phyloP scores from a whole-genome alignment of 139 green algal species.

The Eudorina sp. region DNA sequence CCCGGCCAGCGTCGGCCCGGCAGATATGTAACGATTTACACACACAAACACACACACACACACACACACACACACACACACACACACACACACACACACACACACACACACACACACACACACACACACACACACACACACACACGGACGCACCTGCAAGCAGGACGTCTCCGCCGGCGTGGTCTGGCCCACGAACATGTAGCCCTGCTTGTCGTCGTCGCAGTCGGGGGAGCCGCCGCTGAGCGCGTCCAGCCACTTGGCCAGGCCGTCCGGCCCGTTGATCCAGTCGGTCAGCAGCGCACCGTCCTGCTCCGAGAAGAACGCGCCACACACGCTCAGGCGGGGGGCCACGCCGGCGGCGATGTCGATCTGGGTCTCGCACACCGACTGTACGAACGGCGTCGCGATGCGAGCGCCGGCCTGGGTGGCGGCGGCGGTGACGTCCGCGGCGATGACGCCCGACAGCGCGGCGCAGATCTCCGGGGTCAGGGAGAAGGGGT shows the following conservation, averaged over 20 bases:
- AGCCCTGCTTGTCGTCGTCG: too few species aligned
- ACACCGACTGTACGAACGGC: neutral
- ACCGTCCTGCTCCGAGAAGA: conserved; percentile 13
- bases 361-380: neutral
- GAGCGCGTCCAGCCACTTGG: neutral
- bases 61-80: too few species aligned
- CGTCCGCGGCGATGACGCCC: neutral
- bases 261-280: neutral
- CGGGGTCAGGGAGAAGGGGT: neutral
- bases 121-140: too few species aligned
- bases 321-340: neutral
- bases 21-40: too few species aligned
- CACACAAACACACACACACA: too few species aligned
- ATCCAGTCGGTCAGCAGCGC: neutral
- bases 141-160: neutral
- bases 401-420: neutral
- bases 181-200: neutral
- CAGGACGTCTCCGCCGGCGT: neutral
- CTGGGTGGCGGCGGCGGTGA: neutral
- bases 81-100: too few species aligned
- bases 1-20: too few species aligned
- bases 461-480: neutral
- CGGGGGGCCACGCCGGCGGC: neutral
- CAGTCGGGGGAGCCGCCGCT: too few species aligned
- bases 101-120: too few species aligned